These are phyloP conservation scores for Nectriaceae sp. DNA, from an alignment of 2,329 filamentous ascomycete genomes.

Conservation along the genomic window DNA sequence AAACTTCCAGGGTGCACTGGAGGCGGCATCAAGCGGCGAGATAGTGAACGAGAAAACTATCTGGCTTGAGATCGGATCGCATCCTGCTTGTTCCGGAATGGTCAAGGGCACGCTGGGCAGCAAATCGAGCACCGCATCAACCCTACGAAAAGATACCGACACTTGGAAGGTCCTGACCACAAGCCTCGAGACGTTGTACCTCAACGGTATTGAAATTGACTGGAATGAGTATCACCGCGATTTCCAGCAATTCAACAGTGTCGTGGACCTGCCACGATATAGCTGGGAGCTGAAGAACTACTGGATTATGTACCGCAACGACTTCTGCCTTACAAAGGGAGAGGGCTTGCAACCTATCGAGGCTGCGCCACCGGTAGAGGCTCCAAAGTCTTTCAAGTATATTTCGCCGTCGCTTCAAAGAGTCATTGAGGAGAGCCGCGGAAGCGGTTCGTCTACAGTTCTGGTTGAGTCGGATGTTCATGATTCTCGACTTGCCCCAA, in stretches of 20 bases:
- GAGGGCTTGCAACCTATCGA: slow-evolving; percentile 15
- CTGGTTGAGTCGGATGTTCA: slow-evolving; percentile 20
- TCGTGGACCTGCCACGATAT: slow-evolving; percentile 69
- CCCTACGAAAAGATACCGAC: slow-evolving; percentile 64
- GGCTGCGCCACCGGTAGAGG: background rate
- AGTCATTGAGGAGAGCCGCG: slow-evolving; percentile 18
- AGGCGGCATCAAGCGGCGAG: slow-evolving; percentile 48
- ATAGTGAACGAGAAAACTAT: slow-evolving; percentile 57
- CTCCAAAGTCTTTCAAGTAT: slow-evolving; percentile 8
- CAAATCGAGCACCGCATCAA: slow-evolving; percentile 54
- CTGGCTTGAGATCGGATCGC: slow-evolving; percentile 70
- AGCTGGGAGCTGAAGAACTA: slow-evolving; percentile 75
- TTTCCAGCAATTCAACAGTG: slow-evolving; percentile 41
- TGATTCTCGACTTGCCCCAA: slow-evolving; percentile 10
- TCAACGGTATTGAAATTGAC: slow-evolving; percentile 62
- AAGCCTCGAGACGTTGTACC: slow-evolving; percentile 59
- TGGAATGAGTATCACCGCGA: slow-evolving; percentile 68
- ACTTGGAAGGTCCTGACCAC: slow-evolving; percentile 65
- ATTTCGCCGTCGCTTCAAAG: slow-evolving; percentile 22
- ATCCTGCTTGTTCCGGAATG: slow-evolving; percentile 65
- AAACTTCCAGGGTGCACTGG: slow-evolving; percentile 62
- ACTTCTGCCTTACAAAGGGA: slow-evolving; percentile 72
- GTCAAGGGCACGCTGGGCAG: slow-evolving; percentile 61
- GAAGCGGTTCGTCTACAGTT: slow-evolving; percentile 7
- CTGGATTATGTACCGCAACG: slow-evolving; percentile 64